A percentile compares a stretch with the other conserved stretches of the same genome.
Conservation (phyloP, 2,329 filamentous ascomycete species). For the Pseudogymnoascus pannorum region DNA sequence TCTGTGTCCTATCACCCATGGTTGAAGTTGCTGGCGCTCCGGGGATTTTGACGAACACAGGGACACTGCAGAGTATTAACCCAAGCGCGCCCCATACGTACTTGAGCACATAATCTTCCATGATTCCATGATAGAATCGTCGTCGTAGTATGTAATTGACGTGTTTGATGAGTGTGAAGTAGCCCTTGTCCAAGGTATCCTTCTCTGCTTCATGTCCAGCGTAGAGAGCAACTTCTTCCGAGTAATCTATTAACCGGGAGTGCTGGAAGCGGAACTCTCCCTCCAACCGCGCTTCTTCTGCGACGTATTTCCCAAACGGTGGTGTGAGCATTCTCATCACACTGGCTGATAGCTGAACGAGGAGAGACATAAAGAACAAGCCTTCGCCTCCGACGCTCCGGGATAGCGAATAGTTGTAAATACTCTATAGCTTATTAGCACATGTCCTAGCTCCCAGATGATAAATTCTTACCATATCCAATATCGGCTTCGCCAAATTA, state of each 20-base stretch:
- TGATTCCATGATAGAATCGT: constrained; percentile 94
- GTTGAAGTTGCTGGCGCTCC: constrained; percentile 47
- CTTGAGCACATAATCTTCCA: constrained; percentile 99
- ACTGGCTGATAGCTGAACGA: constrained; percentile 84
- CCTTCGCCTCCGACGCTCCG: constrained; percentile 94
- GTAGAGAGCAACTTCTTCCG: constrained; percentile 90
- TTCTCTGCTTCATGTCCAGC: constrained; percentile 90
- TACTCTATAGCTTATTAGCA: constrained; percentile 42
- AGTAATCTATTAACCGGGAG: constrained; percentile 88
- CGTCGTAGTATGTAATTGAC: constrained; percentile 87
- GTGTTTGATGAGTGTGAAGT: constrained; percentile 98
- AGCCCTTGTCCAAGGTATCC: constrained; percentile 93
- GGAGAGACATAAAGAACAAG: constrained; percentile 86
- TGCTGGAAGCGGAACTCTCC: constrained; percentile 96
- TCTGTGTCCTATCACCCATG: constrained; percentile 66
- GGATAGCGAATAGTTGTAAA: constrained; percentile 92
- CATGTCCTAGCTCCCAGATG: constrained; percentile 19
- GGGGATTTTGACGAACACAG: constrained; percentile 91
- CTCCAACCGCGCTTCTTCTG: constrained; percentile 88
- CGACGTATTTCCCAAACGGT: constrained; percentile 95
- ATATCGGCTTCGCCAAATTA: constrained; percentile 85
- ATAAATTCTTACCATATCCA: constrained; percentile 66
- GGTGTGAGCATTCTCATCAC: constrained; percentile 92
- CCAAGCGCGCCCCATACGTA: constrained; percentile 98
- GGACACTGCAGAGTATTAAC: constrained; percentile 83